Conservation (phyloP, 495 filamentous ascomycete genomes). For the Achaetomiella virescens region DNA sequence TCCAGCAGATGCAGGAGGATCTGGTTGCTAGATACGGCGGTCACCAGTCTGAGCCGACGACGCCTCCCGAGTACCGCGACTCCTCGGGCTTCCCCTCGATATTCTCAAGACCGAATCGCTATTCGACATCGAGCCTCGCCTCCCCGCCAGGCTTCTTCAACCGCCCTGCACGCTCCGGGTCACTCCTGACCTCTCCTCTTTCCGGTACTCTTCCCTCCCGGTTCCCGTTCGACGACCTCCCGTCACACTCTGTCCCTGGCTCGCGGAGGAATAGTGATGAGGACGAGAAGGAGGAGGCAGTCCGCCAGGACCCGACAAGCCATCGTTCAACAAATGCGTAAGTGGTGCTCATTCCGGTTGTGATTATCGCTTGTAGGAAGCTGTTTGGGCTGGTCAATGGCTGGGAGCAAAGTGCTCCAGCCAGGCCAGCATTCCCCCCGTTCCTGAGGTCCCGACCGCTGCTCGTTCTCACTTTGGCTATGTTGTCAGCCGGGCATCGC, state of each 20-base stretch:
- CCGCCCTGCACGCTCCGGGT: conserved; percentile 66
- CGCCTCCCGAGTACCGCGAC: conserved; percentile 90
- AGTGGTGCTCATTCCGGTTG: conserved; percentile 31
- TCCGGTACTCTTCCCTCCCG: conserved; percentile 47
- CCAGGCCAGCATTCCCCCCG: not conserved
- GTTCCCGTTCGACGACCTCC: conserved; percentile 49
- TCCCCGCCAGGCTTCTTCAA: conserved; percentile 73
- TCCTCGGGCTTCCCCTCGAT: conserved; percentile 60
- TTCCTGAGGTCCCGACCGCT: not conserved
- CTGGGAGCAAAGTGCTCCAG: not conserved
- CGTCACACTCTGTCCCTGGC: conserved; percentile 79
- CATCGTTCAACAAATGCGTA: conserved; percentile 62
- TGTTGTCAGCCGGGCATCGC: not conserved
- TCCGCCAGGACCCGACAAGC: conserved; percentile 58
- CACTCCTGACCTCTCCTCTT: conserved; percentile 57
- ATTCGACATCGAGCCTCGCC: conserved; percentile 74
- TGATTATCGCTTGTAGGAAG: not conserved
- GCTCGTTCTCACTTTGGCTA: not conserved
- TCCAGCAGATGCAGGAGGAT: conserved; percentile 73
- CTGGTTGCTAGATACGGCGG: conserved; percentile 51
- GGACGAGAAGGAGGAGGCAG: conserved; percentile 62
- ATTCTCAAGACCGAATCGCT: conserved; percentile 71
- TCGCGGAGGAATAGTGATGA: conserved; percentile 81
- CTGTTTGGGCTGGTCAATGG: not conserved
- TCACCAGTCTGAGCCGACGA: conserved; percentile 87